Percentiles rank a stretch among this genome's conserved stretches.
These are phyloP conservation scores for Barnettozyma sp. DNA, from an alignment of 805 yeast species.

Conservation along the genomic window DNA sequence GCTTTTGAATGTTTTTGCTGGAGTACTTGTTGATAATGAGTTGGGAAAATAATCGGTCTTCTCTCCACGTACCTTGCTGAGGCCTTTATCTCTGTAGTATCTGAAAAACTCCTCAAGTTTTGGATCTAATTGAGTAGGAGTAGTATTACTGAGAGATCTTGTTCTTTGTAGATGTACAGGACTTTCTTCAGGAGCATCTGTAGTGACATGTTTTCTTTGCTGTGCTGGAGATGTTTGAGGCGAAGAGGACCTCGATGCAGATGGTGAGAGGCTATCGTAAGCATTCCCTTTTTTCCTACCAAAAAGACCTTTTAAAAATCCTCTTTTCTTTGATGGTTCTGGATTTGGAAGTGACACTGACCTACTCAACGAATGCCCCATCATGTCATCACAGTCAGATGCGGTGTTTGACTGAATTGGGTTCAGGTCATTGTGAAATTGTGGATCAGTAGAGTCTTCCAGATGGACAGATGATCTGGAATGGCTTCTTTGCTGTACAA, in stretches of 20 bases:
- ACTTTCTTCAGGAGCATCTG: constrained; percentile 1
- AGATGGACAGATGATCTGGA: too few relatives aligned
- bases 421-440: constrained; percentile 7
- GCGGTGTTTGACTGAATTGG: background rate
- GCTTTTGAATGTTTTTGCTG: too few relatives aligned
- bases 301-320: constrained; percentile 33
- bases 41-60: too few relatives aligned
- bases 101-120: constrained; percentile 40
- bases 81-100: constrained; percentile 28
- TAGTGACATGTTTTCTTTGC: background rate
- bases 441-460: background rate
- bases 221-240: constrained; percentile 8
- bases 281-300: constrained; percentile 20
- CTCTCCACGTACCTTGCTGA: constrained; percentile 20
- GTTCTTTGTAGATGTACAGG: constrained; percentile 14
- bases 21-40: too few relatives aligned
- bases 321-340: constrained; percentile 23
- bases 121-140: constrained; percentile 33
- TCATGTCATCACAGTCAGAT: constrained; percentile 5
- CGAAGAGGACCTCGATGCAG: constrained; percentile 13
- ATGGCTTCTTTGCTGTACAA: too few relatives aligned
- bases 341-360: constrained; percentile 28
- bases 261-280: constrained; percentile 3
- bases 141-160: constrained; percentile 11
- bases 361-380: constrained; percentile 19